A percentile compares a stretch with the other conserved stretches of the same genome.
Conservation (phyloP, 208 protist species). For the Trypanosoma vivax region DNA sequence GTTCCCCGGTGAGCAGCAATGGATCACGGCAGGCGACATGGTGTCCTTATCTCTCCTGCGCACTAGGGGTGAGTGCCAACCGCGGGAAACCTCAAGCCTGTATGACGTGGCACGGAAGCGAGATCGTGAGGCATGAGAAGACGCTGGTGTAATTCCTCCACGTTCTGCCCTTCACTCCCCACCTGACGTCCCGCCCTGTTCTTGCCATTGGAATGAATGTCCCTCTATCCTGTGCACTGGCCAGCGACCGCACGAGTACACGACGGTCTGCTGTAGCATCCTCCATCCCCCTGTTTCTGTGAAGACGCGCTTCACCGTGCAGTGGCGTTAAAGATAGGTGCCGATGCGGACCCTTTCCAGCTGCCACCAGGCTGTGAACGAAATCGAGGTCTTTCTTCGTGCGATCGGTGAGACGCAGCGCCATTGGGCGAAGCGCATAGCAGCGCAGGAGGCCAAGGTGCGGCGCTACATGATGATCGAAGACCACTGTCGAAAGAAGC, state of each 20-base stretch:
- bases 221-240: no score
- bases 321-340: no score
- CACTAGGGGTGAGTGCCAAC: slow-evolving; percentile 13
- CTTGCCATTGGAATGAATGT: background rate
- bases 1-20: slow-evolving; percentile 54
- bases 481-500: slow-evolving; percentile 49
- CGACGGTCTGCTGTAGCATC: no score
- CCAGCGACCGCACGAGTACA: no score
- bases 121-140: slow-evolving; percentile 11
- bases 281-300: slow-evolving; percentile 7
- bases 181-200: background rate
- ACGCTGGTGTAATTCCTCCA: background rate
- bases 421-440: slow-evolving; percentile 54
- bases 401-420: slow-evolving; percentile 47
- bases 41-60: slow-evolving; percentile 35
- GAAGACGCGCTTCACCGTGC: background rate
- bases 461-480: slow-evolving; percentile 73
- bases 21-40: slow-evolving; percentile 53
- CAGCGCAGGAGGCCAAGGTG: slow-evolving; percentile 53
- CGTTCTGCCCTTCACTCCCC: slow-evolving; percentile 1
- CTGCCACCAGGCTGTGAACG: slow-evolving; percentile 37
- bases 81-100: slow-evolving; percentile 23
- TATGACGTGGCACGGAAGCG: slow-evolving; percentile 27
- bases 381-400: slow-evolving; percentile 67
- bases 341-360: slow-evolving; percentile 2